A percentile compares a stretch with the other conserved stretches of the same genome.
Evolutionary conservation across 192 early-diverging fungal species (phyloP).

Genomic region (Radiomyces spectabilis): DNA sequence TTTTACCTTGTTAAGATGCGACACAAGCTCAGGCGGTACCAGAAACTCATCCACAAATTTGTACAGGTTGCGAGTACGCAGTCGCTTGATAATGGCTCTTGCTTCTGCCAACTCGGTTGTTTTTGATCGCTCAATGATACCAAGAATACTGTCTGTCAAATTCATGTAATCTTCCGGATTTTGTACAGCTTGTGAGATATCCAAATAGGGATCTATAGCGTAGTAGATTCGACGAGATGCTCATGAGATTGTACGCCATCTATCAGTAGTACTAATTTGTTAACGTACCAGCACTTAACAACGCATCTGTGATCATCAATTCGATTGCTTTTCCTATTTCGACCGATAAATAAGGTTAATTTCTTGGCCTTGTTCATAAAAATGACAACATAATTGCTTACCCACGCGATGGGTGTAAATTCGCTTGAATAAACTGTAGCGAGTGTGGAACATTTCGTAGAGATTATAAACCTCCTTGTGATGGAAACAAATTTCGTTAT

Average conservation of each 20-base stretch:
- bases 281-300: slow-evolving; percentile 57
- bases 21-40: slow-evolving; percentile 44
- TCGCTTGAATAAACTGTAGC: slow-evolving; percentile 71
- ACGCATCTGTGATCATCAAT: slow-evolving; percentile 83
- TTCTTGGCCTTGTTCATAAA: background rate
- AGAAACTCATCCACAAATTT: slow-evolving; percentile 77
- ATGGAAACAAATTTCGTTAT: slow-evolving; percentile 84
- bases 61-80: slow-evolving; percentile 81
- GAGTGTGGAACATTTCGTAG: slow-evolving; percentile 79
- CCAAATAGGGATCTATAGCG: slow-evolving; percentile 47
- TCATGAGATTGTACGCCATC: background rate
- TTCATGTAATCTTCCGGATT: slow-evolving; percentile 59
- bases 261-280: no score
- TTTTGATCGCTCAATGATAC: slow-evolving; percentile 56
- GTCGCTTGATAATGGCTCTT: slow-evolving; percentile 57
- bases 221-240: background rate
- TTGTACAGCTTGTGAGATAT: slow-evolving; percentile 54
- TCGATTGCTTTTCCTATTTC: slow-evolving; percentile 59
- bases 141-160: slow-evolving; percentile 80
- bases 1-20: slow-evolving; percentile 32
- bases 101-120: slow-evolving; percentile 60
- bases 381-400: no score
- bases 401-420: slow-evolving; percentile 86
- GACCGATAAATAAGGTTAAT: background rate
- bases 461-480: slow-evolving; percentile 87